phyloP scores from a whole-genome alignment of 305 asterid species.

The Withania somnifera region DNA sequence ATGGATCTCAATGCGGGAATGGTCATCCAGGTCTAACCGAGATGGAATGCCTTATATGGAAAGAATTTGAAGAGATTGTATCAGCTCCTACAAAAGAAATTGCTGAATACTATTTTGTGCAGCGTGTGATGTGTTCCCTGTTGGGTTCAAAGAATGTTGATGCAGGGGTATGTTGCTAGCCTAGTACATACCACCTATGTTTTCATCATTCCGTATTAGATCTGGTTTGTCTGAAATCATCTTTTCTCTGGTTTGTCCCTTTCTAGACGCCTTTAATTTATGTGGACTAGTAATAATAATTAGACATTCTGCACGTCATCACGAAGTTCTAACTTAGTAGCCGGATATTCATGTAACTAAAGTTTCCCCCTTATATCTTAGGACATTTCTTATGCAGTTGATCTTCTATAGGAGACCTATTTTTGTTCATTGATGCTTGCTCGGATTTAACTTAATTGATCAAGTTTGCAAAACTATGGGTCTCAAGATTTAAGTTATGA shows the following conservation, averaged over 20 bases:
- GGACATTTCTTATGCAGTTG: neutral
- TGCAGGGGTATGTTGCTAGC: slow-evolving; percentile 56
- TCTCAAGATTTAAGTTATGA: neutral
- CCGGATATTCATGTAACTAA: neutral
- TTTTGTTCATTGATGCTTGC: neutral
- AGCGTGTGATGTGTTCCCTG: slow-evolving; percentile 60
- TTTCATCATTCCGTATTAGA: neutral
- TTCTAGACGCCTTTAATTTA: neutral
- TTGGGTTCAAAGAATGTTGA: slow-evolving; percentile 80
- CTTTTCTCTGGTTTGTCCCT: neutral
- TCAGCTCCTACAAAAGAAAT: slow-evolving; percentile 62
- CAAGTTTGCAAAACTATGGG: neutral
- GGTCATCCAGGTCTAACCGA: slow-evolving; percentile 43
- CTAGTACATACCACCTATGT: neutral
- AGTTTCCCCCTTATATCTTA: neutral
- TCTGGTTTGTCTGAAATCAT: neutral
- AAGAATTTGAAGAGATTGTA: slow-evolving; percentile 43
- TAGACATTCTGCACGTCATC: neutral
- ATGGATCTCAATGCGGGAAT: slow-evolving; percentile 37
- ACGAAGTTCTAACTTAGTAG: neutral
- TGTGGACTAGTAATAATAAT: neutral
- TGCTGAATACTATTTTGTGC: slow-evolving; percentile 57
- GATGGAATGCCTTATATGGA: slow-evolving; percentile 57
- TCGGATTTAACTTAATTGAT: neutral
- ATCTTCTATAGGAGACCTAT: neutral